Evolutionary conservation across 176 grass and related monocot species (phyloP).

Genomic region (Elaeis guineensis): DNA sequence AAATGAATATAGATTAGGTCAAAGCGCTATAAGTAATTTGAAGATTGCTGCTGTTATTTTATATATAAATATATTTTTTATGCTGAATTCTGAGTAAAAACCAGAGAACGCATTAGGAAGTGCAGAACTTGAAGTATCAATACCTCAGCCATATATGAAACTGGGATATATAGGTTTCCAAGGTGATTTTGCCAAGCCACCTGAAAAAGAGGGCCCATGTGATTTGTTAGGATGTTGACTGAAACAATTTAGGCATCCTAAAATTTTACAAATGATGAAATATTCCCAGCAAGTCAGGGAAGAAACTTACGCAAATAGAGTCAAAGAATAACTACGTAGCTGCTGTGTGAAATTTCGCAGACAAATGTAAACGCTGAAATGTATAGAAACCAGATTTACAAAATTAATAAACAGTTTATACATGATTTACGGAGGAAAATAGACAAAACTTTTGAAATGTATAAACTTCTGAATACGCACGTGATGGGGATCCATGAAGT

Average conservation of each 20-base stretch:
- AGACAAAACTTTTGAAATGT: constrained; percentile 1
- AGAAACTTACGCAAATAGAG: constrained; percentile 33
- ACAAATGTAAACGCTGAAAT: constrained; percentile 35
- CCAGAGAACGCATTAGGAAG: not conserved
- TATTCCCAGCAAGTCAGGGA: constrained; percentile 5
- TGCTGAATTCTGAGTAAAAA: not conserved
- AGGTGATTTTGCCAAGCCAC: constrained; percentile 38
- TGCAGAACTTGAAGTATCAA: not conserved
- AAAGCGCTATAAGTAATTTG: too few relatives aligned
- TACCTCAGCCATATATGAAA: constrained; percentile 42
- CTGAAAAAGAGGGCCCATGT: constrained; percentile 15
- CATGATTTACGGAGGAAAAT: not conserved
- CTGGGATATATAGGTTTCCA: constrained; percentile 39
- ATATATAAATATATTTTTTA: not conserved
- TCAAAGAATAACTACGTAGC: constrained; percentile 32
- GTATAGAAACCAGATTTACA: constrained; percentile 7
- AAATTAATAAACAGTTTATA: not conserved
- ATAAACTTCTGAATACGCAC: constrained; percentile 9
- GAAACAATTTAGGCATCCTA: not conserved
- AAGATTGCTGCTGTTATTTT: too few relatives aligned
- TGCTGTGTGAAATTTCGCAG: constrained; percentile 35
- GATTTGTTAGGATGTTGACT: not conserved
- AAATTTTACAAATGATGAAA: not conserved
- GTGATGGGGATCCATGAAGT: constrained; percentile 48
- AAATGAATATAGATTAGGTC: too few relatives aligned